phyloP scores from a whole-genome alignment of 192 early-diverging fungal species.

The Entomortierella parvispora region DNA sequence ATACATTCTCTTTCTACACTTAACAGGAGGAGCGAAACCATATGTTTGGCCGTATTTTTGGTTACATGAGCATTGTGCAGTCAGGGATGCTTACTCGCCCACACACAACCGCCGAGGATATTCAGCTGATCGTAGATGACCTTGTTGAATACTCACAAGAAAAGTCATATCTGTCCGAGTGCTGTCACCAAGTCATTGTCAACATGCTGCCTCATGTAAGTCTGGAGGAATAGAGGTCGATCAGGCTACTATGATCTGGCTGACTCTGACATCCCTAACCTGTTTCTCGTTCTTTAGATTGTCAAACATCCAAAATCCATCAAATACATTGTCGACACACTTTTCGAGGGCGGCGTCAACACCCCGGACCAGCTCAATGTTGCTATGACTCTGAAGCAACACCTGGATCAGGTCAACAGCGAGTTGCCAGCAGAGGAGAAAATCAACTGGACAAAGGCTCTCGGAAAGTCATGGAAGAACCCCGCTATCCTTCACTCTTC shows the following conservation, averaged over 20 bases:
- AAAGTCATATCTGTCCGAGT: conserved; percentile 86
- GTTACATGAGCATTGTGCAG: conserved; percentile 81
- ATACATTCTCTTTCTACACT: background rate
- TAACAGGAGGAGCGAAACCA: conserved; percentile 86
- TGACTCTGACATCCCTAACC: no score
- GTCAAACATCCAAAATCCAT: conserved; percentile 39
- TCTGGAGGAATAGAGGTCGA: no score
- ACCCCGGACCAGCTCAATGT: conserved; percentile 66
- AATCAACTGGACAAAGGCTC: conserved; percentile 39
- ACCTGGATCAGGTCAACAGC: conserved; percentile 43
- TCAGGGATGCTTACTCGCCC: conserved; percentile 77
- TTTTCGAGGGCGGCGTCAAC: conserved; percentile 55
- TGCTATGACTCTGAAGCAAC: conserved; percentile 55
- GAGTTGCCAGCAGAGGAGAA: conserved; percentile 33
- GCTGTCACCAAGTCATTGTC: conserved; percentile 77
- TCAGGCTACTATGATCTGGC: no score
- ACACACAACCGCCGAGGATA: conserved; percentile 74
- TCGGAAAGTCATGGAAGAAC: conserved; percentile 53
- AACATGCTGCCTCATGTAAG: conserved; percentile 64
- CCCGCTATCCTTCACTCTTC: conserved; percentile 40
- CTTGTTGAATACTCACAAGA: conserved; percentile 74
- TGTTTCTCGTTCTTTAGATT: no score
- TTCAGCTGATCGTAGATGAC: conserved; percentile 72
- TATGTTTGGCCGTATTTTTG: conserved; percentile 93
- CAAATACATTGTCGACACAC: conserved; percentile 53